Conservation (phyloP, 2,329 filamentous ascomycete genomes). For the Neonectria neomacrospora region DNA sequence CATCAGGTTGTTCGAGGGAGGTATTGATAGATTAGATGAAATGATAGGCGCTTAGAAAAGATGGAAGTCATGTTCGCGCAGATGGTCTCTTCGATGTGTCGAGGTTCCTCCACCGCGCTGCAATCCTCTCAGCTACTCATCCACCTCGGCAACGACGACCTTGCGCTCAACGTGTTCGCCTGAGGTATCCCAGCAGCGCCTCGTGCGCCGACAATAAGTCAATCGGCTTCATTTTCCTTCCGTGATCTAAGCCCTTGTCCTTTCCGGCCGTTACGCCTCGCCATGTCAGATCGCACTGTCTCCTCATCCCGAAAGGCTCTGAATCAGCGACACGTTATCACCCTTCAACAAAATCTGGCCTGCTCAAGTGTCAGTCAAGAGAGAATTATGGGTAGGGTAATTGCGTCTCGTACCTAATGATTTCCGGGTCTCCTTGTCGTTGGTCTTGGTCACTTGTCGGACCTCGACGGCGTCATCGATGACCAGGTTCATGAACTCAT, state of each 20-base stretch:
- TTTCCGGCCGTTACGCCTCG: conserved; percentile 20
- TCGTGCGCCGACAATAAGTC: conserved; percentile 17
- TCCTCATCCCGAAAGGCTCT: conserved; percentile 56
- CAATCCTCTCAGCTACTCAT: conserved; percentile 12
- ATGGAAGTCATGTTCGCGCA: conserved; percentile 17
- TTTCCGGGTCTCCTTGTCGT: conserved; percentile 79
- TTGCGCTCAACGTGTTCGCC: conserved; percentile 19
- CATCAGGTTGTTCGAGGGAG: neutral
- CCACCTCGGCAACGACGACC: conserved; percentile 16
- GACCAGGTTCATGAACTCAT: conserved; percentile 99
- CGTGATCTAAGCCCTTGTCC: conserved; percentile 15
- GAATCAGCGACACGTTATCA: conserved; percentile 88
- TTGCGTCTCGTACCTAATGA: conserved; percentile 71
- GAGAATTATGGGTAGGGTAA: neutral
- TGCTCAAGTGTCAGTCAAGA: conserved; percentile 51
- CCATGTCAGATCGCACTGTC: conserved; percentile 6
- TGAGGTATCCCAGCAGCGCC: conserved; percentile 14
- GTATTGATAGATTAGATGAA: neutral
- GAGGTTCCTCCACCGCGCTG: conserved; percentile 4
- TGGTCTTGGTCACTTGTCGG: conserved; percentile 82
- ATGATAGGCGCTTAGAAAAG: neutral
- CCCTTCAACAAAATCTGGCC: conserved; percentile 89
- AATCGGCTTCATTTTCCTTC: conserved; percentile 16
- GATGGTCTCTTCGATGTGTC: conserved; percentile 10
- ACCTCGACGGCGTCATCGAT: conserved; percentile 96